phyloP scores from a whole-genome alignment of 2,329 filamentous ascomycete species.

The Aspergillus jensenii region DNA sequence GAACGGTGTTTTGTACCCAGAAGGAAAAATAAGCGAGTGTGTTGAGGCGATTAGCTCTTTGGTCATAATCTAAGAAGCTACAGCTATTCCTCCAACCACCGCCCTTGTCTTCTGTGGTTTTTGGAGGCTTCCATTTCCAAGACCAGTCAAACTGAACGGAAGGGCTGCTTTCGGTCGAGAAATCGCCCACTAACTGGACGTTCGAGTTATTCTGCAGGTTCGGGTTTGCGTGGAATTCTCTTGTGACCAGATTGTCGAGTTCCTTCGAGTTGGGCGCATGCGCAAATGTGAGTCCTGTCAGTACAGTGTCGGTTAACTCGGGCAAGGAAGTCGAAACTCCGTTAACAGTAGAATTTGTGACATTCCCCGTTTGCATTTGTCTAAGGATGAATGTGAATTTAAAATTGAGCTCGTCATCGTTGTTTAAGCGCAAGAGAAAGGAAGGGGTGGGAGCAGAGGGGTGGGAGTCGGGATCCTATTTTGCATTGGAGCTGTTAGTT shows the following conservation, averaged over 20 bases:
- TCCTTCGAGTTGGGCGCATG: constrained; percentile 84
- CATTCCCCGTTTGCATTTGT: constrained; percentile 49
- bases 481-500: constrained; percentile 21
- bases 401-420: constrained; percentile 90
- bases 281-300: constrained; percentile 88
- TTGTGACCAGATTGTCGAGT: constrained; percentile 87
- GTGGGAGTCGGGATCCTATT: constrained; percentile 72
- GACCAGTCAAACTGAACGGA: constrained; percentile 91
- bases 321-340: constrained; percentile 52
- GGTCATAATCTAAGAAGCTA: constrained; percentile 97
- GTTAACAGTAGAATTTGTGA: constrained; percentile 53
- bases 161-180: constrained; percentile 74
- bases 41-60: constrained; percentile 82
- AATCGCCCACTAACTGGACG: constrained; percentile 92
- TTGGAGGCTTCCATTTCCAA: constrained; percentile 96
- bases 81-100: constrained; percentile 96
- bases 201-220: constrained; percentile 98
- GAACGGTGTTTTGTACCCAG: constrained; percentile 74
- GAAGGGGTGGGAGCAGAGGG: constrained; percentile 53
- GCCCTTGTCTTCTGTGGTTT: constrained; percentile 73
- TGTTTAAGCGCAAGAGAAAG: constrained; percentile 82
- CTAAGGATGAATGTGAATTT: constrained; percentile 85
- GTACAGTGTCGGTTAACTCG: constrained; percentile 65
- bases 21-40: constrained; percentile 92
- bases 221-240: constrained; percentile 94